Base-by-base conservation (phyloP, 257 asterid species). In the Solanum sitiens region DNA sequence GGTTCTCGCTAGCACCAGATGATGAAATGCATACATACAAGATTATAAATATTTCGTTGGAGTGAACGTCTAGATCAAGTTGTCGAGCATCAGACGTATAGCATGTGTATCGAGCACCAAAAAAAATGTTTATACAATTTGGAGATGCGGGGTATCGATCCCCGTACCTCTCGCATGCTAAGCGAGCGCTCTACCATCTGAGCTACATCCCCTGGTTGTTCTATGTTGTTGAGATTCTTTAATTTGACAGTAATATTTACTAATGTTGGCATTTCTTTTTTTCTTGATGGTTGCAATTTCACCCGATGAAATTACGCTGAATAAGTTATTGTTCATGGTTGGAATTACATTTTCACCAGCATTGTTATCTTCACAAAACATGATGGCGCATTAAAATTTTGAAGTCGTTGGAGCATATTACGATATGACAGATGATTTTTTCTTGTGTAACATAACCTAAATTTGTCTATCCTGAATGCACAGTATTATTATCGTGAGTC, bases 151-250 rank as follows among this genome's bases (percentile, higher is more conserved):
- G 91, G 92, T 89, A 89, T 90, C 92, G 92, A 91, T 89, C 91
- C 92, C 92, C 92, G 90, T 88, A 85, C 91, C 92, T 89, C 91
- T 92, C 93, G 91, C 93, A 91, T 87, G 91, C 92, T 86, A 89
- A 90, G 92, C 92, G 91, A 91, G 92, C 89, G 91, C 92, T 93
- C 93, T 93, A 93, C 95, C 95, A 91, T 91, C 93, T 91, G 94
- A 90, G 93, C 94, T 93, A 93, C 95, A 93, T 89, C 94, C 94
- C 94, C 94, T 5, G 0, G 2, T 21, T 21, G 67, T 0, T 20
- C 0, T 3, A 8, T 59, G 0, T 8, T 21, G 27, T 21, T 20
- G 67, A 8, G 67, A 59, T 59, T 2, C 0, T 0, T 7, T 7
- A 0, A 53, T 59, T 59, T 8, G 0, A 20, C 11, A 0, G 67